Conservation (phyloP, 352 stramenopile genomes). For the Phytopythium helicoides region DNA sequence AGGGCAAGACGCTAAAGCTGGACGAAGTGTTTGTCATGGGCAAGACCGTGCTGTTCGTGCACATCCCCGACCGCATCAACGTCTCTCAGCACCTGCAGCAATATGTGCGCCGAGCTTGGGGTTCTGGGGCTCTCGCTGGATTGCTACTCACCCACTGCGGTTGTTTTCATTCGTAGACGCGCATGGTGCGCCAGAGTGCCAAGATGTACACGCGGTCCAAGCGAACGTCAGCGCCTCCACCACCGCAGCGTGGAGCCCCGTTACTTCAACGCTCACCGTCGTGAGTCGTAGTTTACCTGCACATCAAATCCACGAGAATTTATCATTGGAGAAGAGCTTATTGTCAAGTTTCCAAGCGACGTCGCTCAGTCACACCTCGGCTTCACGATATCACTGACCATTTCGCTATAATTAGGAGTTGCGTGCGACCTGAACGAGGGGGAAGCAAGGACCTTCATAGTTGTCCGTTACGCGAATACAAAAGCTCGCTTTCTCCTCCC, state of each 20-base stretch:
- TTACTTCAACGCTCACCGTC: background rate
- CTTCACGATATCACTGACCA: too few relatives aligned
- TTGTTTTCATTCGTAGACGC: constrained; percentile 35
- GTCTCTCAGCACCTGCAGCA: constrained; percentile 74
- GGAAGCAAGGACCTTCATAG: too few relatives aligned
- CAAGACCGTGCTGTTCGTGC: constrained; percentile 81
- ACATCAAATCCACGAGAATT: too few relatives aligned
- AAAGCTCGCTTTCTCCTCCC: too few relatives aligned
- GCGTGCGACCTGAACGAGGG: too few relatives aligned
- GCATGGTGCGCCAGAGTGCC: constrained; percentile 74
- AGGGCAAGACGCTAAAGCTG: constrained; percentile 58
- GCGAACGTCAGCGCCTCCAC: constrained; percentile 19
- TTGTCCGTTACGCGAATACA: too few relatives aligned
- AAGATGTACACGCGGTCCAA: constrained; percentile 83
- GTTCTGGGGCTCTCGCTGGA: background rate
- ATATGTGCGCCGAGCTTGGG: constrained; percentile 37
- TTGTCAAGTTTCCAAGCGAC: too few relatives aligned
- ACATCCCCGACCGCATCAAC: constrained; percentile 87
- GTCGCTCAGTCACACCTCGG: too few relatives aligned
- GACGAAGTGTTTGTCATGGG: constrained; percentile 90
- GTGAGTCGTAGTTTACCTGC: too few relatives aligned
- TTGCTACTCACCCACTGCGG: background rate
- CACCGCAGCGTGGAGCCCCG: background rate
- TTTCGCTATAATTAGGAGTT: too few relatives aligned
- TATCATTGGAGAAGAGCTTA: too few relatives aligned